A percentile compares a stretch with the other conserved stretches of the same genome.
These are phyloP conservation scores for Russula sp. DNA, from an alignment of 768 basidiomycete genomes.

Conservation along the genomic window DNA sequence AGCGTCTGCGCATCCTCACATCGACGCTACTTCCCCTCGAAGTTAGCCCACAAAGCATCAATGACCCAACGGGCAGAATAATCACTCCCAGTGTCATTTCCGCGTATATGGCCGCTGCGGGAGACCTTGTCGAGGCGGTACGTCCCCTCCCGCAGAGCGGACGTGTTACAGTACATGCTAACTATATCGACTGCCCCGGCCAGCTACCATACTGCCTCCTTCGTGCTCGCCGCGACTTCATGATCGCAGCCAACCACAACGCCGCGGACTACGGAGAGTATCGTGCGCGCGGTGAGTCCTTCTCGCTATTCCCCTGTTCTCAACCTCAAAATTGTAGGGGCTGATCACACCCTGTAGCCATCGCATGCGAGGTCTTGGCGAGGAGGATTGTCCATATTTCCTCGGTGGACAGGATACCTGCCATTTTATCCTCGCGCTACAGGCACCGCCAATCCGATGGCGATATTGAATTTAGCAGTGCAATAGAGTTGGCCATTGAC, in stretches of 20 bases:
- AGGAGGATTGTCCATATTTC: slow-evolving; percentile 69
- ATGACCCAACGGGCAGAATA: slow-evolving; percentile 72
- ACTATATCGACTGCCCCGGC: background rate
- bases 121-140: slow-evolving; percentile 86
- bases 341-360: slow-evolving; percentile 40
- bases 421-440: slow-evolving; percentile 76
- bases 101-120: slow-evolving; percentile 74
- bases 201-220: slow-evolving; percentile 81
- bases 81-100: slow-evolving; percentile 76
- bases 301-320: background rate
- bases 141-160: background rate
- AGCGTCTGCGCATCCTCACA: slow-evolving; percentile 71
- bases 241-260: slow-evolving; percentile 74
- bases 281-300: slow-evolving; percentile 56
- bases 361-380: slow-evolving; percentile 81
- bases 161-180: background rate
- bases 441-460: slow-evolving; percentile 68
- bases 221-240: slow-evolving; percentile 71
- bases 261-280: slow-evolving; percentile 88
- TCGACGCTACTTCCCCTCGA: slow-evolving; percentile 73
- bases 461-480: slow-evolving; percentile 70
- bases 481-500: slow-evolving; percentile 89
- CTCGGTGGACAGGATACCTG: slow-evolving; percentile 54
- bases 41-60: slow-evolving; percentile 59
- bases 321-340: background rate